Base-by-base conservation (phyloP, 1,284 basidiomycete species). In the Phellopilus nigrolimitatus region DNA sequence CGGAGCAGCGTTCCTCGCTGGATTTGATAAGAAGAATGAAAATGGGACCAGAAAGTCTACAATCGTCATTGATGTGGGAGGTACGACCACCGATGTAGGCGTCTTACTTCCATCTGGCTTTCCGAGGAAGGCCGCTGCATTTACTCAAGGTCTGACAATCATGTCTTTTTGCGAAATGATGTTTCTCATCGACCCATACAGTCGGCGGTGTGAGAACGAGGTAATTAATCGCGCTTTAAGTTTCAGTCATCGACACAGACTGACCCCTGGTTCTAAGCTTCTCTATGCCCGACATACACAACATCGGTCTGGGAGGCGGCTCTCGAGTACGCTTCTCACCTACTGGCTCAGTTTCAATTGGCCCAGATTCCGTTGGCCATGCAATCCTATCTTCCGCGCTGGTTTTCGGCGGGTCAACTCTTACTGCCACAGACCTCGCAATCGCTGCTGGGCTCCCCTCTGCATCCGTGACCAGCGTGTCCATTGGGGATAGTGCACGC, bases 41-140 rank as follows among this genome's bases (percentile, higher is more conserved):
- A 62, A 65, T 45, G 64, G 61, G 17, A 49, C 54, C 19, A 44
- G 58, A 33, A 70, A 75, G 66, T 69, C 72, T 4, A 68, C 69
- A 39, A 66, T 82, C 43, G 80, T 82, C 0, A 68, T 78, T 31
- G 80, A 82, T 59, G 73, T 82, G 47, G 80, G 79, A 21, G 78
- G 78, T 0, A 81, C 78, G 1, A 78, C 77, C 5, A 73, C 74
- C 0, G 76, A 79, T 57, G 72, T 76, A 0, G 76, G 76, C 10
- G 72, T 78, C 5, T 57, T 79, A 1, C 64, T 78, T 1, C 73
- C 75, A 0, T 75, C 71, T 31, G 76, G 76, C 0, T 75, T 76
- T 58, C 76, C 76, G 1, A 62, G 76, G 33, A 75, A 78, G 57
- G 73, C 75, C 12, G 73, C 74, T 3, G 73, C 74, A 3, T 74